These are phyloP conservation scores for Arachnomyces sp. DNA, from an alignment of 2,329 filamentous ascomycete species.

Conservation along the genomic window DNA sequence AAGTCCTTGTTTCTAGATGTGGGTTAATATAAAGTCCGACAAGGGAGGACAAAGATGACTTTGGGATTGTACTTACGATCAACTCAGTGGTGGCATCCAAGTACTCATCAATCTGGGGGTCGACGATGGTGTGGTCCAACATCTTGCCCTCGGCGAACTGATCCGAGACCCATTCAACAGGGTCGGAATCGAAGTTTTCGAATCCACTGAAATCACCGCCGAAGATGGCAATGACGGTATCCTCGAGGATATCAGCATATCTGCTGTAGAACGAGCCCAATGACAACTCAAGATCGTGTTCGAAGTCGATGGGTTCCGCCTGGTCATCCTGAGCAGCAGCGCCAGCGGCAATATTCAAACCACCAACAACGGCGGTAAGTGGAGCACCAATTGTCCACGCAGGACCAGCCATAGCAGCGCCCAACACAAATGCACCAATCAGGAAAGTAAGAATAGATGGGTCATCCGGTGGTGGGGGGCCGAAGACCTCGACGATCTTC, in stretches of 20 bases:
- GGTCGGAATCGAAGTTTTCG: neutral
- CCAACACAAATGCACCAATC: slow-evolving; percentile 5
- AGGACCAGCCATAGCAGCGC: slow-evolving; percentile 2
- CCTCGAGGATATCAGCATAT: neutral
- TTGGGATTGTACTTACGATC: slow-evolving; percentile 2
- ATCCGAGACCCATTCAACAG: neutral
- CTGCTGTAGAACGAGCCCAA: neutral
- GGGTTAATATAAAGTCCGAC: neutral
- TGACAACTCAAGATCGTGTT: neutral
- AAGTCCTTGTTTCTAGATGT: slow-evolving; percentile 5
- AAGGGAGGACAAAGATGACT: too few species aligned
- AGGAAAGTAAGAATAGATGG: neutral
- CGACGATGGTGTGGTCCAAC: neutral
- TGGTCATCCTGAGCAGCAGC: neutral
- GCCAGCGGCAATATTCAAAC: slow-evolving; percentile 4
- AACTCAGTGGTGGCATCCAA: neutral
- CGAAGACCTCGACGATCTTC: slow-evolving; percentile 1
- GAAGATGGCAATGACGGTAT: slow-evolving; percentile 2
- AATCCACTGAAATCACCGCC: neutral
- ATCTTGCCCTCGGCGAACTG: slow-evolving; percentile 1
- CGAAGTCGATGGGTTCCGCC: neutral
- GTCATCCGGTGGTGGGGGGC: neutral
- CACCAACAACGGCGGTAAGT: slow-evolving; percentile 1
- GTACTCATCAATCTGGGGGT: neutral
- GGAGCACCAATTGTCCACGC: slow-evolving; percentile 2